Conservation (phyloP, 176 grass and related monocot species). For the Elaeis guineensis region DNA sequence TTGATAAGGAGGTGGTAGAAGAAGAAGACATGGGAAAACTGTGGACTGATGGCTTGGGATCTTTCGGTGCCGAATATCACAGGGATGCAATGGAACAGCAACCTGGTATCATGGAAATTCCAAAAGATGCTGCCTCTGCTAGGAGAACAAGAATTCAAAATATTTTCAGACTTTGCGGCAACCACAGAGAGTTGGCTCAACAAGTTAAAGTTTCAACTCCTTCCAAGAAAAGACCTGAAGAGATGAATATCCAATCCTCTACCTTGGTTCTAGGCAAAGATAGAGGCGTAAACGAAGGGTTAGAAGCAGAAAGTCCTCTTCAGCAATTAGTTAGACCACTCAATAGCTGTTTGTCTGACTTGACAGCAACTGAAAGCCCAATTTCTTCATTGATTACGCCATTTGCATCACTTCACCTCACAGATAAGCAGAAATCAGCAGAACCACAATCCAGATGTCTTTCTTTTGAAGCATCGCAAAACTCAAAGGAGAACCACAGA, state of each 20-base stretch:
- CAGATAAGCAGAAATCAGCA: constrained; percentile 13
- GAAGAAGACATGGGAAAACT: constrained; percentile 28
- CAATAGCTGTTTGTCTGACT: constrained; percentile 29
- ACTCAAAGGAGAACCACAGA: constrained; percentile 23
- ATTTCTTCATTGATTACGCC: constrained; percentile 29
- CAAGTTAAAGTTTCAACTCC: constrained; percentile 24
- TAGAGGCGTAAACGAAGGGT: background rate
- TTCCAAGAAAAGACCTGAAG: constrained; percentile 22
- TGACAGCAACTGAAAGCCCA: constrained; percentile 38
- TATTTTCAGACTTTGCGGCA: constrained; percentile 85
- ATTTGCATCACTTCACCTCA: constrained; percentile 27
- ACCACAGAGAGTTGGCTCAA: constrained; percentile 50
- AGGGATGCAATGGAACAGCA: background rate
- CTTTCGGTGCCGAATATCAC: background rate
- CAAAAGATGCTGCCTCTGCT: constrained; percentile 26
- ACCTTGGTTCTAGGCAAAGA: background rate
- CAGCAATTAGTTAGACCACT: background rate
- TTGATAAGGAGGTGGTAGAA: constrained; percentile 81
- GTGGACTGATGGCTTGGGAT: background rate
- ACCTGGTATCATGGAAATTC: constrained; percentile 10
- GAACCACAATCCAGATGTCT: constrained; percentile 12
- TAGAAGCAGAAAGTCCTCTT: background rate
- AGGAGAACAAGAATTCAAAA: constrained; percentile 63
- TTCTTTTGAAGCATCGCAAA: constrained; percentile 11
- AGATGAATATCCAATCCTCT: constrained; percentile 41